These are phyloP conservation scores for Trichosporon faecale DNA, from an alignment of 1,284 basidiomycete species.

Conservation along the genomic window DNA sequence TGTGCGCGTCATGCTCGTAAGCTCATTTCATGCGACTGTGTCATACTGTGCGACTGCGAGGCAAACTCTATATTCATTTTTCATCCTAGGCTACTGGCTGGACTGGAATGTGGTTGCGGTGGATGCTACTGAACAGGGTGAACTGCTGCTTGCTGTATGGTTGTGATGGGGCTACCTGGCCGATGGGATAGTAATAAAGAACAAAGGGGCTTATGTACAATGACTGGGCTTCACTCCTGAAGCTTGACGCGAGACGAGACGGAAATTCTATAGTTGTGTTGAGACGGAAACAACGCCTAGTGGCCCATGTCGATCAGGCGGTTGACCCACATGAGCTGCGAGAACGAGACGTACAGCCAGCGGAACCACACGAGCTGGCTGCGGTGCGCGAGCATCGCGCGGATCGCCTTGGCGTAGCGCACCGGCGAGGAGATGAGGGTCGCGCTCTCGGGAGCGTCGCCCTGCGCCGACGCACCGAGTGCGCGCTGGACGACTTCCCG, in stretches of 20 bases:
- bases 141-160: neutral
- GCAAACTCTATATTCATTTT: neutral
- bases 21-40: neutral
- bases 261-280: neutral
- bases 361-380: slow-evolving; percentile 88
- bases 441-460: neutral
- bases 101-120: neutral
- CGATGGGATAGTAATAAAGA: neutral
- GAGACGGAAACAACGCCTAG: neutral
- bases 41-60: neutral
- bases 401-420: slow-evolving; percentile 61
- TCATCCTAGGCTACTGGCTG: neutral
- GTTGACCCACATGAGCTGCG: slow-evolving; percentile 90
- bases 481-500: neutral
- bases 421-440: slow-evolving; percentile 57
- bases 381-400: slow-evolving; percentile 70
- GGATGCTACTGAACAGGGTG: neutral
- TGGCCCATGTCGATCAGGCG: slow-evolving; percentile 58
- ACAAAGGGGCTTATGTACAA: neutral
- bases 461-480: neutral
- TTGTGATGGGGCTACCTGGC: neutral
- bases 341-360: slow-evolving; percentile 76
- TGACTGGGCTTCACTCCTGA: neutral
- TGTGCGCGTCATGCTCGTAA: neutral
- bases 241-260: neutral